These are phyloP conservation scores for Calvatia gigantea DNA, from an alignment of 768 basidiomycete genomes.

Conservation along the genomic window DNA sequence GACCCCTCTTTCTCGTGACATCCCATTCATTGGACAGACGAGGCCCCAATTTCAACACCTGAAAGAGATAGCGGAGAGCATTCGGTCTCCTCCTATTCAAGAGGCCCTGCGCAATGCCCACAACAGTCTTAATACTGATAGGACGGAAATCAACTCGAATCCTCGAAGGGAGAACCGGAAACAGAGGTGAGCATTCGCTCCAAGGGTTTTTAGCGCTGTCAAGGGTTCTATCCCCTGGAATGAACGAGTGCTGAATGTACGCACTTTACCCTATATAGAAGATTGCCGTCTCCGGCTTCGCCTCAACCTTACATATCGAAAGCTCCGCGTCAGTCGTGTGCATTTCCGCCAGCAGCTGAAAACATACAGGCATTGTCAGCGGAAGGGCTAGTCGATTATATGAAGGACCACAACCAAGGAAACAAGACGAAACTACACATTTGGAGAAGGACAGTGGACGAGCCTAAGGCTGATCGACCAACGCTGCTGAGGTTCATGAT, in stretches of 20 bases:
- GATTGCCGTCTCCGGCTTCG: constrained; percentile 53
- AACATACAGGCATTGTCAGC: constrained; percentile 35
- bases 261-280: constrained; percentile 25
- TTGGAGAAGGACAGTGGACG: constrained; percentile 38
- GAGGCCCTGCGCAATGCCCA: constrained; percentile 52
- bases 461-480: constrained; percentile 23
- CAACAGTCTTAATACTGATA: constrained; percentile 53
- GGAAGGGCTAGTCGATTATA: constrained; percentile 48
- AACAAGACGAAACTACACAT: constrained; percentile 49
- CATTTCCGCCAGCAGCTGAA: constrained; percentile 32
- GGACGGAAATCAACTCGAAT: constrained; percentile 41
- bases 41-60: constrained; percentile 43
- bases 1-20: constrained; percentile 23
- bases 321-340: constrained; percentile 28
- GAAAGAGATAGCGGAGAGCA: constrained; percentile 41
- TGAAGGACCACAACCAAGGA: constrained; percentile 52
- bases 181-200: constrained; percentile 43
- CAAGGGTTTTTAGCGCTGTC: constrained; percentile 11
- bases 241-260: neutral
- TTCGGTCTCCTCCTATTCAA: constrained; percentile 53
- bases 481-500: constrained; percentile 56
- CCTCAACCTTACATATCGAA: constrained; percentile 53
- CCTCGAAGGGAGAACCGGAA: constrained; percentile 50
- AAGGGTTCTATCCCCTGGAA: constrained; percentile 4
- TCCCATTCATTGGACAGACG: constrained; percentile 21